phyloP scores from a whole-genome alignment of 2,329 filamentous ascomycete genomes.

The Leptographium galeiforme region DNA sequence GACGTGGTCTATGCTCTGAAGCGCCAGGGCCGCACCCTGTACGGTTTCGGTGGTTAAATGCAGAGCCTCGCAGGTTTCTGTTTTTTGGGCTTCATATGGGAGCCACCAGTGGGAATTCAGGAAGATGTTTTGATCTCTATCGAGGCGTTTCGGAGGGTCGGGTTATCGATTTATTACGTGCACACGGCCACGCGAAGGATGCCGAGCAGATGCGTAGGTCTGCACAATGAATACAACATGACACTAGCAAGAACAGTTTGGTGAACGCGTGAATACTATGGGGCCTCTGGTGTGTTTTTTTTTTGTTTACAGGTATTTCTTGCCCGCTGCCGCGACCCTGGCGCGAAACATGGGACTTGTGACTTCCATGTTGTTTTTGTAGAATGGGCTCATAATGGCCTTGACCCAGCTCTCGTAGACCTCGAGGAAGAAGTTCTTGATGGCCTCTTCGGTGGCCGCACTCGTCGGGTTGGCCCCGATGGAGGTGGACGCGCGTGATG shows the following conservation, averaged over 20 bases:
- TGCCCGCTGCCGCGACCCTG: slow-evolving; percentile 73
- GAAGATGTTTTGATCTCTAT: slow-evolving; percentile 1
- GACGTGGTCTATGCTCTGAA: slow-evolving; percentile 57
- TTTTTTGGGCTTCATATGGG: background rate
- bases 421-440: slow-evolving; percentile 87
- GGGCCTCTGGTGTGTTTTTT: background rate
- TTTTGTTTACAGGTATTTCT: slow-evolving; percentile 62
- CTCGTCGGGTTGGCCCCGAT: slow-evolving; percentile 75
- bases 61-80: background rate
- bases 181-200: background rate
- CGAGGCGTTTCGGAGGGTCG: background rate
- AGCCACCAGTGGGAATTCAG: background rate
- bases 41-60: slow-evolving; percentile 76
- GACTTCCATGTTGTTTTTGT: slow-evolving; percentile 71
- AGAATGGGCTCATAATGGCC: slow-evolving; percentile 95
- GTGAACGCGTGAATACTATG: background rate
- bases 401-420: slow-evolving; percentile 97
- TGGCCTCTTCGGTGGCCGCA: slow-evolving; percentile 86
- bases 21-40: slow-evolving; percentile 63
- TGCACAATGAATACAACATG: slow-evolving; percentile 4
- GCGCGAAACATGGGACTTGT: slow-evolving; percentile 74
- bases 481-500: slow-evolving; percentile 49
- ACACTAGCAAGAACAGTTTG: background rate
- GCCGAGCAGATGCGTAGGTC: background rate
- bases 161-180: background rate